Conservation (phyloP, 1,139 yeast species). For the Wickerhamiella infanticola region DNA sequence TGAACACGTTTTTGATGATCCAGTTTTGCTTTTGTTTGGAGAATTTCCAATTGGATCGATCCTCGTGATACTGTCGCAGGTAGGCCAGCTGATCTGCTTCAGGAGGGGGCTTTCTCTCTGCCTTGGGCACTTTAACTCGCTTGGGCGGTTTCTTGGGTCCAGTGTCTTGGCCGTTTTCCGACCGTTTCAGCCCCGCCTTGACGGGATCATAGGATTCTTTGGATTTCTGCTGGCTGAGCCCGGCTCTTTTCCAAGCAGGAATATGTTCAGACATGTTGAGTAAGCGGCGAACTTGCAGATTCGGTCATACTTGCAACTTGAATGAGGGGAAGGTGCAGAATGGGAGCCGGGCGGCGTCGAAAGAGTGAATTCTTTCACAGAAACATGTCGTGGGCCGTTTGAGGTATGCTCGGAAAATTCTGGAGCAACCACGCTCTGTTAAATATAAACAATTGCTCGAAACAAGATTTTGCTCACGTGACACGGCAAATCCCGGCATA, state of each 20-base stretch:
- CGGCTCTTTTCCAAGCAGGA: slow-evolving; percentile 89
- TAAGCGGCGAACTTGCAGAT: not conserved
- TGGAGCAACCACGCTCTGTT: no score
- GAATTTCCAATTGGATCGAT: slow-evolving; percentile 66
- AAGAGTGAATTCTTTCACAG: no score
- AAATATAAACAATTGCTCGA: no score
- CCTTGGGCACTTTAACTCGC: slow-evolving; percentile 58
- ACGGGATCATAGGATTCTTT: slow-evolving; percentile 21
- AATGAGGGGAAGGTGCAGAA: not conserved
- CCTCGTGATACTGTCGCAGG: slow-evolving; percentile 47
- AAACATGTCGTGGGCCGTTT: no score
- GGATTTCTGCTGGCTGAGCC: slow-evolving; percentile 36
- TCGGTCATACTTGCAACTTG: not conserved
- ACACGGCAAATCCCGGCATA: not conserved
- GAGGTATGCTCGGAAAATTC: no score
- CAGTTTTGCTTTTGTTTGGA: slow-evolving; percentile 91
- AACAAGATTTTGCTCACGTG: not conserved
- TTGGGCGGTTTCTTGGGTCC: slow-evolving; percentile 46
- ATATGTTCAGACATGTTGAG: slow-evolving; percentile 18
- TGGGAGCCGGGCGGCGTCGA: not conserved
- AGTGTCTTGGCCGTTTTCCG: slow-evolving; percentile 7
- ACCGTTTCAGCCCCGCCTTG: slow-evolving; percentile 13
- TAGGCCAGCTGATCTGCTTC: slow-evolving; percentile 72
- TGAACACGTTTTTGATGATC: slow-evolving; percentile 55
- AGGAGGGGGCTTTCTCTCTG: slow-evolving; percentile 59